phyloP scores from a whole-genome alignment of 108 stramenopile genomes.

The Cyclotella atomus region DNA sequence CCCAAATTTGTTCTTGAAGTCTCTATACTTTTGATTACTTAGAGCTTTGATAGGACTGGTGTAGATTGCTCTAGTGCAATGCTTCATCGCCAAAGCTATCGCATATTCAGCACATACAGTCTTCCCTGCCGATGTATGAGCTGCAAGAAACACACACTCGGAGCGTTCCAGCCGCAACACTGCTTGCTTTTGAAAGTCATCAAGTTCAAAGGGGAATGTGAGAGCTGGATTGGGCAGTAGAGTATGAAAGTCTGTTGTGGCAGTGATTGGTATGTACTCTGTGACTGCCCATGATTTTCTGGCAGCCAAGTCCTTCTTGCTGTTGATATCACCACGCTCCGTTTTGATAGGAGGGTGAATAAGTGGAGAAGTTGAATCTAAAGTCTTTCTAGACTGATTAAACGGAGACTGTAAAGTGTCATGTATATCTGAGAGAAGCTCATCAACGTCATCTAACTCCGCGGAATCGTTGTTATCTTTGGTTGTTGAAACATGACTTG shows the following conservation, averaged over 20 bases:
- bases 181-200: constrained; percentile 94
- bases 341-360: constrained; percentile 40
- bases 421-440: constrained; percentile 60
- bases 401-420: constrained; percentile 16
- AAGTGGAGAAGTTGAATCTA: constrained; percentile 31
- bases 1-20: constrained; percentile 84
- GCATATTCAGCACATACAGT: constrained; percentile 95
- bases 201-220: constrained; percentile 76
- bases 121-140: constrained; percentile 95
- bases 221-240: constrained; percentile 75
- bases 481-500: background rate
- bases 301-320: constrained; percentile 25
- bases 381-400: constrained; percentile 15
- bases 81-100: constrained; percentile 77
- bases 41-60: constrained; percentile 96
- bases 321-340: background rate
- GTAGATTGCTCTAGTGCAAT: constrained; percentile 84
- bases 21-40: constrained; percentile 95
- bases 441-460: constrained; percentile 58
- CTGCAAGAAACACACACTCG: constrained; percentile 93
- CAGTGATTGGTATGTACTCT: constrained; percentile 54
- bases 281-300: constrained; percentile 89
- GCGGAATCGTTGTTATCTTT: background rate
- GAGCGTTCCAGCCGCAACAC: constrained; percentile 78
- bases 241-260: constrained; percentile 70